phyloP scores from a whole-genome alignment of 257 asterid species.

The Fraxinus anomala region DNA sequence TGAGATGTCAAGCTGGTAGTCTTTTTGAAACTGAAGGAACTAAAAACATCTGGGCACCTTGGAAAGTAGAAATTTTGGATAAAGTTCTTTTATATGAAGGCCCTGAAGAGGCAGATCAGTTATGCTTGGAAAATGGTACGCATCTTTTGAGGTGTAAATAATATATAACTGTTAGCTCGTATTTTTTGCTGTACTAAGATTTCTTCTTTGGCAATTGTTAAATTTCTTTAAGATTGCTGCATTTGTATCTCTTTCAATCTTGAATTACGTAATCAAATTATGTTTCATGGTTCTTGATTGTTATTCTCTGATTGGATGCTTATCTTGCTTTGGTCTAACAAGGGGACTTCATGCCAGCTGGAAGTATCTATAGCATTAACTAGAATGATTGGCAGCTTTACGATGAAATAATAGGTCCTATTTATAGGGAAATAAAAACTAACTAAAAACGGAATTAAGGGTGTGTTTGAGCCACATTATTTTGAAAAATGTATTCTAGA shows the following conservation, averaged over 20 bases:
- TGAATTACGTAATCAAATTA: slow-evolving; percentile 12
- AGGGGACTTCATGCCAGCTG: slow-evolving; percentile 16
- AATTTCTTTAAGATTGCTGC: slow-evolving; percentile 1
- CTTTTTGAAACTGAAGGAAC: slow-evolving; percentile 44
- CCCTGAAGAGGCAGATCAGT: slow-evolving; percentile 78
- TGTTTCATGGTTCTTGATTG: slow-evolving; percentile 10
- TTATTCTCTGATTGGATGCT: slow-evolving; percentile 1
- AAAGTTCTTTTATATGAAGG: slow-evolving; percentile 75
- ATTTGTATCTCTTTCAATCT: not conserved
- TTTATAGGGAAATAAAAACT: too few relatives aligned
- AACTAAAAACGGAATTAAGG: too few relatives aligned
- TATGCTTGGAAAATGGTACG: slow-evolving; percentile 86
- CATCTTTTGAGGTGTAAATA: slow-evolving; percentile 22
- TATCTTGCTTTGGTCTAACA: slow-evolving; percentile 15
- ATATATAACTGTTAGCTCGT: not conserved
- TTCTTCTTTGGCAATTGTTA: slow-evolving; percentile 17
- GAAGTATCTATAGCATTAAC: slow-evolving; percentile 8
- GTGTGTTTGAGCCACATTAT: too few relatives aligned
- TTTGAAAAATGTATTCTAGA: too few relatives aligned
- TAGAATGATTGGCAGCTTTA: slow-evolving; percentile 11
- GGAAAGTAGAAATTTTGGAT: slow-evolving; percentile 94
- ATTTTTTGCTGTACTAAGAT: not conserved
- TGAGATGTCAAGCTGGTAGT: slow-evolving; percentile 37
- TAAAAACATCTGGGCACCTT: slow-evolving; percentile 59
- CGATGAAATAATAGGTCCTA: too few relatives aligned